Evolutionary conservation across 2,329 filamentous ascomycete genomes (phyloP).

Genomic region (Fusarium floridanum): DNA sequence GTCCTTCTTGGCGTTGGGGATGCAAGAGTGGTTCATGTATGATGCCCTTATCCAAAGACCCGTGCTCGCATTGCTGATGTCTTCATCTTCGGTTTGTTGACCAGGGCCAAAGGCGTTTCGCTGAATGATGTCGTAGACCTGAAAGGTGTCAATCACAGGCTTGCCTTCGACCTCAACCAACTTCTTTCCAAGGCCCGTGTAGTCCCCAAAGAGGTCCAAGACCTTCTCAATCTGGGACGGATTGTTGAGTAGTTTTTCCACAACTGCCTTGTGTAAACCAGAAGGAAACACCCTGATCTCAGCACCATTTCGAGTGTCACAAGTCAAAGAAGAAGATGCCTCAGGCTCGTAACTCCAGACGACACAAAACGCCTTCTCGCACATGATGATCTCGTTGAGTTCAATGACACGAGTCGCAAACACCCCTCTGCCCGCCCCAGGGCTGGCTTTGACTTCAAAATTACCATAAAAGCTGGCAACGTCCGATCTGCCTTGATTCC

Average conservation of each 20-base stretch:
- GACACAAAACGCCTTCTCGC: slow-evolving; percentile 52
- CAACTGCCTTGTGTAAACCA: slow-evolving; percentile 47
- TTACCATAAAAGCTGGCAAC: slow-evolving; percentile 45
- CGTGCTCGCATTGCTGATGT: slow-evolving; percentile 49
- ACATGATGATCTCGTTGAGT: slow-evolving; percentile 49
- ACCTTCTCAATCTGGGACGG: slow-evolving; percentile 41
- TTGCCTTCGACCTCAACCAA: slow-evolving; percentile 43
- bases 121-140: slow-evolving; percentile 50
- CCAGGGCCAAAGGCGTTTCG: slow-evolving; percentile 52
- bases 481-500: slow-evolving; percentile 47
- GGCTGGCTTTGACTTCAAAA: slow-evolving; percentile 46
- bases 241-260: slow-evolving; percentile 46
- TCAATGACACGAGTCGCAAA: slow-evolving; percentile 51
- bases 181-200: slow-evolving; percentile 37
- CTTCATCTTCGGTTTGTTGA: slow-evolving; percentile 45
- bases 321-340: slow-evolving; percentile 49
- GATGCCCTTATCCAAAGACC: slow-evolving; percentile 57
- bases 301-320: slow-evolving; percentile 47
- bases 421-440: slow-evolving; percentile 51
- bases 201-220: slow-evolving; percentile 45
- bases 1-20: slow-evolving; percentile 51
- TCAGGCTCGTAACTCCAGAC: slow-evolving; percentile 49
- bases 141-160: slow-evolving; percentile 48
- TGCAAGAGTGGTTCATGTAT: slow-evolving; percentile 59
- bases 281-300: slow-evolving; percentile 48